A percentile compares a stretch with the other conserved stretches of the same genome.
Evolutionary conservation across 148 eudicot genomes (phyloP).

Genomic region (Amaranthus palmeri): DNA sequence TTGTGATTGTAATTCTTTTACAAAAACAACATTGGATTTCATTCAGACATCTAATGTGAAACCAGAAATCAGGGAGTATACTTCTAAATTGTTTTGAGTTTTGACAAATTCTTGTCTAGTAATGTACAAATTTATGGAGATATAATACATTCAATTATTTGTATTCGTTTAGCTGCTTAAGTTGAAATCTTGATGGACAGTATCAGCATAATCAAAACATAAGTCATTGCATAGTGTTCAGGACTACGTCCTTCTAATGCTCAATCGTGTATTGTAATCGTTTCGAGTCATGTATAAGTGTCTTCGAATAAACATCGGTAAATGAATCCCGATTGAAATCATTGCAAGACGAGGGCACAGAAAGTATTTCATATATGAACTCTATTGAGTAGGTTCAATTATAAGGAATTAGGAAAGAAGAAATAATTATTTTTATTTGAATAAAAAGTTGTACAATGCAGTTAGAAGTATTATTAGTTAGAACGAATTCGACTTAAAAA

Average conservation of each 20-base stretch:
- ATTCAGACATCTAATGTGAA: background rate
- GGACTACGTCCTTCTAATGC: too few species aligned
- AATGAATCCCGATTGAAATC: too few species aligned
- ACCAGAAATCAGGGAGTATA: background rate
- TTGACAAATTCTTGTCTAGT: background rate
- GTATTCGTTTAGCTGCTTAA: background rate
- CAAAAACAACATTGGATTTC: background rate
- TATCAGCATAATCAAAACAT: too few species aligned
- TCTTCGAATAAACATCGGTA: too few species aligned
- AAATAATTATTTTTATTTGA: too few species aligned
- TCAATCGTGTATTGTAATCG: too few species aligned
- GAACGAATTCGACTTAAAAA: slow-evolving; percentile 36
- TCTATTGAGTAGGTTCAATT: too few species aligned
- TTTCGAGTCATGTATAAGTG: too few species aligned
- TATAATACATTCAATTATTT: background rate
- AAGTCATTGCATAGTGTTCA: too few species aligned
- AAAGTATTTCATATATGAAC: too few species aligned
- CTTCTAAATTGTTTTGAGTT: slow-evolving; percentile 8
- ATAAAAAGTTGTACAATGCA: background rate
- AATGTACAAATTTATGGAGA: background rate
- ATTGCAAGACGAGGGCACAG: too few species aligned
- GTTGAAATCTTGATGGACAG: background rate
- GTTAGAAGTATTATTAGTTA: background rate
- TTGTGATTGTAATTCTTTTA: slow-evolving; percentile 26
- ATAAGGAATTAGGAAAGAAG: too few species aligned